Conservation (phyloP, 768 basidiomycete genomes). For the Leccinum boreale region DNA sequence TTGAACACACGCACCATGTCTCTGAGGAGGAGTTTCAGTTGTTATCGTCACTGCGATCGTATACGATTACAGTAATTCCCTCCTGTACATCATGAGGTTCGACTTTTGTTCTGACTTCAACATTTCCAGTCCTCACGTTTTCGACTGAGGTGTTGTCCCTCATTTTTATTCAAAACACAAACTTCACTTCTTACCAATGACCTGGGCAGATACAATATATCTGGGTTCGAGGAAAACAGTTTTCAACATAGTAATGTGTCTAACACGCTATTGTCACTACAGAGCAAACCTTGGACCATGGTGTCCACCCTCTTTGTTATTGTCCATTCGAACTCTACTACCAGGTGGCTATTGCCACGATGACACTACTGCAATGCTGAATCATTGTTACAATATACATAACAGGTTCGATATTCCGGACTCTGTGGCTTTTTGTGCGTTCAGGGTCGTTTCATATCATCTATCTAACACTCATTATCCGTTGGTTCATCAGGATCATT, state of each 20-base stretch:
- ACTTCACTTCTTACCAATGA: too few species aligned
- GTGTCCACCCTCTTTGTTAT: constrained; percentile 9
- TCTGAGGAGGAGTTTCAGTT: background rate
- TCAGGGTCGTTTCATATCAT: too few species aligned
- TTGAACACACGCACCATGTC: background rate
- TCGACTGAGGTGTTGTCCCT: constrained; percentile 3
- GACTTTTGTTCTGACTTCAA: background rate
- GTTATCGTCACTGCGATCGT: background rate
- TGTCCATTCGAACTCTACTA: background rate
- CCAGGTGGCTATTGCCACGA: too few species aligned
- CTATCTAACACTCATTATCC: too few species aligned
- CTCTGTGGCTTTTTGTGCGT: background rate
- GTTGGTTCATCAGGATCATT: too few species aligned
- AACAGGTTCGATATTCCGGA: background rate
- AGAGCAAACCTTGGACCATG: constrained; percentile 8
- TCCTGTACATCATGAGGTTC: too few species aligned
- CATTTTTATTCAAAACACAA: too few species aligned
- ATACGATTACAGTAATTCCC: background rate
- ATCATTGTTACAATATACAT: too few species aligned
- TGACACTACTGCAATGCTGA: too few species aligned
- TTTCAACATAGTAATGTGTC: background rate
- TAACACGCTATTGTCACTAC: background rate
- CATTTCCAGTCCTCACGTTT: constrained; percentile 9
- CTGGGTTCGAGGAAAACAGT: constrained; percentile 3
- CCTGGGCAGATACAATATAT: background rate